Evolutionary conservation across 345 rosid species (phyloP), one percentile per base, ranked within the genome.

Genomic region (Lagerstroemia speciosa): DNA sequence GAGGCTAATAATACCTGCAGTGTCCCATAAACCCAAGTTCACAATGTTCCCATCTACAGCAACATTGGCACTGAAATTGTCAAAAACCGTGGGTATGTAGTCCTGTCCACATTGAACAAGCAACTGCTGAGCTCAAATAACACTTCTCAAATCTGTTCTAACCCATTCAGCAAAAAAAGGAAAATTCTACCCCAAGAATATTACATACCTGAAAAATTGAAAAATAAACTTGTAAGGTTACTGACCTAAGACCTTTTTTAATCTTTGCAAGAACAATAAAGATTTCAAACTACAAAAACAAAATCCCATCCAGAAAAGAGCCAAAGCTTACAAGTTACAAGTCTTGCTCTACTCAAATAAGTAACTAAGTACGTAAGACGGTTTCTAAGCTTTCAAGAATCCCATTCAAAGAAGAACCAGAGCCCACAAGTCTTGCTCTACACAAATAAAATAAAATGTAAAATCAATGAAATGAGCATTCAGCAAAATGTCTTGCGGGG

Each of bases 1-100:
- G 22, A 22, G 29, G 31, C 70, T 27, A 67, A 30, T 36, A 77
- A 61, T 72, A 89, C 99, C 99, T 76, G 99, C 99, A 77, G 99
- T 94, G 66, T 94, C 99, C 99, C 99, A 94, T n/a, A 91, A 75
- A 5, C 99, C 99, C 83, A 94, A 79, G 75, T 94, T 94, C 34
- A 94, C 99, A 65, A 91, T 85, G 74, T 65, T 91, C 64, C 97
- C 99, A 65, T 94, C 98, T 53, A 91, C 98, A 78, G 95, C 74
- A 38, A 94, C 98, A 79, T 91, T 91, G 52, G 99, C 99, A 81
- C 98, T 94, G 85, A 91, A 94, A 79, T 94, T 94, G 69, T 94
- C 99, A 78, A 94, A 94, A 66, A 94, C 99, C 4, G 99, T 94
- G 6, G 99, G 99, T 72, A 91, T 80, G 73, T 94, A 91, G 78